These are phyloP conservation scores for Suillus paluster DNA, from an alignment of 768 basidiomycete genomes.

Conservation along the genomic window DNA sequence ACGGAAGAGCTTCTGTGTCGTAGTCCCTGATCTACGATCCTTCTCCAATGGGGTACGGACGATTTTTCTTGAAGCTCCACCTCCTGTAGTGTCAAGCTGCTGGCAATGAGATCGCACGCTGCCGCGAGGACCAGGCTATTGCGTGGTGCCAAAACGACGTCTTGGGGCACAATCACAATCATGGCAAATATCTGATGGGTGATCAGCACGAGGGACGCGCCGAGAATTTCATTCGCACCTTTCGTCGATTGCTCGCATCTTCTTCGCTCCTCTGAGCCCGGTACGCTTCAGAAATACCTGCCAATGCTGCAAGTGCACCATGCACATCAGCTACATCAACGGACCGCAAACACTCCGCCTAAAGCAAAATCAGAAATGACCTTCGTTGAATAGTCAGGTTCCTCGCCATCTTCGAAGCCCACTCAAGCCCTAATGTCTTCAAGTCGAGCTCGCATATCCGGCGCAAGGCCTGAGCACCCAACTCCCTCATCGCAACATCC, in stretches of 20 bases:
- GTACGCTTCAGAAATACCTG: slow-evolving; percentile 72
- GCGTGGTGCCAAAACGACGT: slow-evolving; percentile 63
- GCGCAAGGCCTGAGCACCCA: slow-evolving; percentile 77
- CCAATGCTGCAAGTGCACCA: slow-evolving; percentile 76
- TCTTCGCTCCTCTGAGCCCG: slow-evolving; percentile 33
- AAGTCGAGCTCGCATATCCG: slow-evolving; percentile 69
- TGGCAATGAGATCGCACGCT: slow-evolving; percentile 71
- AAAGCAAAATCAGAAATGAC: slow-evolving; percentile 8
- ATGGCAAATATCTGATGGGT: slow-evolving; percentile 64
- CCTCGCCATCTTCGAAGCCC: slow-evolving; percentile 59
- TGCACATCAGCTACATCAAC: slow-evolving; percentile 76
- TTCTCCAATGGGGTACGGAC: slow-evolving; percentile 63
- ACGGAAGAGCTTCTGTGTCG: slow-evolving; percentile 66
- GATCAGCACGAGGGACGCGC: slow-evolving; percentile 2
- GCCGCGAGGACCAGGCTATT: slow-evolving; percentile 76
- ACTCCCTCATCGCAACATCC: slow-evolving; percentile 79
- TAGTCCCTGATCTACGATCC: slow-evolving; percentile 71
- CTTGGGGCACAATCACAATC: slow-evolving; percentile 58
- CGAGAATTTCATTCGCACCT: slow-evolving; percentile 42
- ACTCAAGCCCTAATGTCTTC: slow-evolving; percentile 49
- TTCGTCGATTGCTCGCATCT: slow-evolving; percentile 42
- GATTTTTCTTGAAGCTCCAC: slow-evolving; percentile 45
- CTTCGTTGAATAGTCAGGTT: slow-evolving; percentile 14
- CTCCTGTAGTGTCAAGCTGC: slow-evolving; percentile 62
- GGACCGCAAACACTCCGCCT: slow-evolving; percentile 65